A percentile compares a stretch with the other conserved stretches of the same genome.
These are phyloP conservation scores for Ceriops zippeliana DNA, from an alignment of 345 rosid species.

Conservation along the genomic window DNA sequence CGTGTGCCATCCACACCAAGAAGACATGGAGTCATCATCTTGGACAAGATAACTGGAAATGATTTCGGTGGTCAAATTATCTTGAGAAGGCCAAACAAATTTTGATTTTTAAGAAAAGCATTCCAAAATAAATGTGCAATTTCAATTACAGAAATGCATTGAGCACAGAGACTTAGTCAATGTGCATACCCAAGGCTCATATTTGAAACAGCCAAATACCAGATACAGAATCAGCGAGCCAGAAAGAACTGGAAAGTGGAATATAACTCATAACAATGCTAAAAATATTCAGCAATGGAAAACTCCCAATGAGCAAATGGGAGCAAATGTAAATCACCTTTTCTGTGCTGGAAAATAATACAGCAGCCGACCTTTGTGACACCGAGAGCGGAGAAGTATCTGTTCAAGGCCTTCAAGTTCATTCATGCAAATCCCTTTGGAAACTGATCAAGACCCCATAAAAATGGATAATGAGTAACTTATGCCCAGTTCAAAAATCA, in stretches of 20 bases:
- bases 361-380: constrained; percentile 90
- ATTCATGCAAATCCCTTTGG: constrained; percentile 42
- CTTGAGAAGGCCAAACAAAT: constrained; percentile 13
- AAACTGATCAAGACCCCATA: constrained; percentile 41
- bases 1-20: constrained; percentile 99
- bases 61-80: constrained; percentile 16
- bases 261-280: neutral
- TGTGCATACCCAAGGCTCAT: neutral
- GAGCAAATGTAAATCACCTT: constrained; percentile 35
- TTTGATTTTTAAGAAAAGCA: neutral
- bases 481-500: neutral
- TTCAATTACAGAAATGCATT: too few species aligned
- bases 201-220: constrained; percentile 5
- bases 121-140: too few species aligned
- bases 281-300: neutral
- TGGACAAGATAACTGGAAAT: constrained; percentile 42
- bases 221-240: constrained; percentile 1
- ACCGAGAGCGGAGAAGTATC: constrained; percentile 63
- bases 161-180: neutral
- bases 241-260: neutral
- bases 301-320: neutral
- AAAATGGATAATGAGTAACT: neutral
- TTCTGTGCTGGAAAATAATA: constrained; percentile 74
- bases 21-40: constrained; percentile 55
- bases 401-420: constrained; percentile 61